These are phyloP conservation scores for Moringa oleifera DNA, from an alignment of 345 rosid species.

Conservation along the genomic window DNA sequence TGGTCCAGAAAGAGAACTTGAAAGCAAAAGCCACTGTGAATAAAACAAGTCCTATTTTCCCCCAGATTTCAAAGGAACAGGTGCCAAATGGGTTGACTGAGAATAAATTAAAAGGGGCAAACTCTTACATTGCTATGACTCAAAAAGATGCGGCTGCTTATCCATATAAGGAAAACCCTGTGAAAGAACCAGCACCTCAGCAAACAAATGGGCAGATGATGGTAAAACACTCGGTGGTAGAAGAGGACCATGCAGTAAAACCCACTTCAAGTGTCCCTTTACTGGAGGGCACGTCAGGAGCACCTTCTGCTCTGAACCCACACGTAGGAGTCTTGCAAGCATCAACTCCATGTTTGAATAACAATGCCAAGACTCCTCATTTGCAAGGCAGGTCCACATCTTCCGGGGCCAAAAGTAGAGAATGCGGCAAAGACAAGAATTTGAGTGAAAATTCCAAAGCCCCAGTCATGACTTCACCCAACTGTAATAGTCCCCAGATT, in stretches of 20 bases:
- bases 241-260: slow-evolving; percentile 15
- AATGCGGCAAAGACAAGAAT: slow-evolving; percentile 14
- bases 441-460: slow-evolving; percentile 12
- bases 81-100: slow-evolving; percentile 28
- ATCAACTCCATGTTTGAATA: slow-evolving; percentile 7
- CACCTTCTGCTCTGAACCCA: slow-evolving; percentile 3
- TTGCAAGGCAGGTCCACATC: slow-evolving; percentile 15
- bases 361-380: slow-evolving; percentile 17
- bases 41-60: slow-evolving; percentile 24
- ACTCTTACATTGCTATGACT: slow-evolving; percentile 21
- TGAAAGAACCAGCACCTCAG: slow-evolving; percentile 24
- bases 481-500: slow-evolving; percentile 5
- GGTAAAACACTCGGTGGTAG: slow-evolving; percentile 22
- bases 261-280: slow-evolving; percentile 12
- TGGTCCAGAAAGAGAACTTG: slow-evolving; percentile 37
- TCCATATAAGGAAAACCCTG: slow-evolving; percentile 20
- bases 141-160: slow-evolving; percentile 23
- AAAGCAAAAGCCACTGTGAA: slow-evolving; percentile 33
- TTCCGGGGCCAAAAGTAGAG: slow-evolving; percentile 19
- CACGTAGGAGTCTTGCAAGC: slow-evolving; percentile 10
- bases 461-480: slow-evolving; percentile 4
- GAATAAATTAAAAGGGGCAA: slow-evolving; percentile 13
- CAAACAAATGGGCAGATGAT: slow-evolving; percentile 12
- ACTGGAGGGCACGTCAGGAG: slow-evolving; percentile 15
- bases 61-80: slow-evolving; percentile 30